Base-by-base conservation (phyloP, 306 rosid genomes). In the Datisca glomerata region DNA sequence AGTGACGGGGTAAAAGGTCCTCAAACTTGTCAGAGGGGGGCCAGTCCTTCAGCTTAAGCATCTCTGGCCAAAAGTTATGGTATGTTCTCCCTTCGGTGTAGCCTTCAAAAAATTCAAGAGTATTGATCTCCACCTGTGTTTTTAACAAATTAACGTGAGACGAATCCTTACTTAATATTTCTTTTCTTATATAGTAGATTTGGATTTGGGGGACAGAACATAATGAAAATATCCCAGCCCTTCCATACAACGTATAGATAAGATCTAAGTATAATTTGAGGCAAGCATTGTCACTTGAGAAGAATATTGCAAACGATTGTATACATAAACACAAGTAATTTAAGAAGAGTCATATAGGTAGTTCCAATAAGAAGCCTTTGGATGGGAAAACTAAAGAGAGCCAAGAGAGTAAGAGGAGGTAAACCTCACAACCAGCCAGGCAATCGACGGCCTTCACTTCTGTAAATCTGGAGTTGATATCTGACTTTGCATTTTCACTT, bases 31-130 rank as follows among this genome's bases (percentile, higher is more conserved):
- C 80, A 13, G 93, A 85, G 20, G 96, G 96, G 11, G 96, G 96
- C 96, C 96, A 85, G 49, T 85, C 96, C 66, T 85, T 85, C 21
- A 85, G 60, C 75, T 85, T 85, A 8, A 85, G 89, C 93, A 85
- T 85, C 69, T 80, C 96, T 10, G 96, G 96, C 96, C 96, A 85
- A 9, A 64, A 62, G 43, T 80, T 77, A 5, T 4, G 1, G 36
- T 85, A 80, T 47, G 72, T 74, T 69, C 96, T 74, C 60, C 93
- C 93, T 61, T 66, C 74, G 0, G 48, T 59, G 44, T 80, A 85
- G 54, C 96, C 96, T 69, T 74, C 45, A 55, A 85, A 85, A 68
- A 85, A 85, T 22, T 65, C 39, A 23, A 39, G 74, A 35, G 82
- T 66, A 49, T 57, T 56, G 37, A 80, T 85, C 64, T 72, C 80